These are phyloP conservation scores for Eimeria brunetti DNA, from an alignment of 169 alveolate species.

Conservation along the genomic window DNA sequence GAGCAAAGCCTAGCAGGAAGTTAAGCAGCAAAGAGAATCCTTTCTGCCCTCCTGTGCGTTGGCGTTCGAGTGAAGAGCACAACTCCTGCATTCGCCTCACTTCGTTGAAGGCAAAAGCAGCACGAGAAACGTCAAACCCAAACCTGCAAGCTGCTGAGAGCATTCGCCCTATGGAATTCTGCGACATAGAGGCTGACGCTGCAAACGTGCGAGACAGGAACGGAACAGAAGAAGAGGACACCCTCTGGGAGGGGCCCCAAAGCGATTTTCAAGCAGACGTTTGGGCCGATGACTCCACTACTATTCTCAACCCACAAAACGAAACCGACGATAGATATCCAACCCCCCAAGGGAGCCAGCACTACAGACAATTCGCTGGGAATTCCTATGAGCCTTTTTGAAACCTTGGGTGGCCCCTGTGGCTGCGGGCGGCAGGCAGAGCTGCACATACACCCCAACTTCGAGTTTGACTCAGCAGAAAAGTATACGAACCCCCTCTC, in stretches of 20 bases:
- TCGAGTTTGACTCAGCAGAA: not conserved
- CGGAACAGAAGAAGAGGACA: not conserved
- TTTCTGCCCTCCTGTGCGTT: constrained; percentile 5
- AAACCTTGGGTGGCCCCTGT: not conserved
- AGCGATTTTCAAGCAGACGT: constrained; percentile 36
- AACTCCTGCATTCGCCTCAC: constrained; percentile 39
- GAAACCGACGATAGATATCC: not conserved
- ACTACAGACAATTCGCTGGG: not conserved
- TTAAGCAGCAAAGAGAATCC: constrained; percentile 16
- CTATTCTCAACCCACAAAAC: not conserved
- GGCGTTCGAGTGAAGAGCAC: constrained; percentile 26
- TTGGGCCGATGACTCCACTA: constrained; percentile 23
- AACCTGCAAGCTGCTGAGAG: not conserved
- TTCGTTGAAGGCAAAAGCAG: constrained; percentile 34
- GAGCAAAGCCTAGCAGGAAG: not conserved
- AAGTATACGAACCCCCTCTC: too few species aligned
- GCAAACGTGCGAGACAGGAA: not conserved
- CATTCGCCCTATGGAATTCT: constrained; percentile 49
- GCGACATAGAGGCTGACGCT: constrained; percentile 40
- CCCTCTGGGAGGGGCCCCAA: constrained; percentile 41
- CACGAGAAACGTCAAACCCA: not conserved
- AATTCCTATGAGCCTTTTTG: not conserved
- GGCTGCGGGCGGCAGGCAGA: not conserved
- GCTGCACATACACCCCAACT: not conserved
- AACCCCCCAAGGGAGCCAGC: not conserved